Conservation (phyloP, 2,329 filamentous ascomycete genomes). For the Pseudonectria foliicola region DNA sequence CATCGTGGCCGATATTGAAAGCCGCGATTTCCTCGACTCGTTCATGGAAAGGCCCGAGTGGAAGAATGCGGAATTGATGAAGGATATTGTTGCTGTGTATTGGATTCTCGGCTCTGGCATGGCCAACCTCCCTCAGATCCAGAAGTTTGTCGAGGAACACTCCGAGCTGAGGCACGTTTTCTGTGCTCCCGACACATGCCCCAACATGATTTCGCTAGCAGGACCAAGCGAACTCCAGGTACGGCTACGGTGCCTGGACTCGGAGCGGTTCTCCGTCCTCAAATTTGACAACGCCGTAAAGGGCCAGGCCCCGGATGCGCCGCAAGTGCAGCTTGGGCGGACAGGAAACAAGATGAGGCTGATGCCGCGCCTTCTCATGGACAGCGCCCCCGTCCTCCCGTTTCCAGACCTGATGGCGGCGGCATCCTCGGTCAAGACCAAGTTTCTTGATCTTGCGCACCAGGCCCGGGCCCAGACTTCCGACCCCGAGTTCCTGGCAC, state of each 20-base stretch:
- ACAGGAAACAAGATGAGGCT: slow-evolving; percentile 39
- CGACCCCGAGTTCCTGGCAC: slow-evolving; percentile 38
- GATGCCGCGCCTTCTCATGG: slow-evolving; percentile 39
- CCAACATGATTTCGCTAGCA: slow-evolving; percentile 67
- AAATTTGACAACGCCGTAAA: slow-evolving; percentile 49
- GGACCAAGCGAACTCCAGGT: slow-evolving; percentile 60
- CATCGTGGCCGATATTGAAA: slow-evolving; percentile 73
- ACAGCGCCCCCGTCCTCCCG: slow-evolving; percentile 39
- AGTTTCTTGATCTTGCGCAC: slow-evolving; percentile 47
- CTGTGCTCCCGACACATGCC: slow-evolving; percentile 64
- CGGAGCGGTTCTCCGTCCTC: slow-evolving; percentile 64
- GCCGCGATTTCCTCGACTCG: slow-evolving; percentile 59
- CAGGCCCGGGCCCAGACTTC: slow-evolving; percentile 35
- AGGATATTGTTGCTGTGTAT: slow-evolving; percentile 59
- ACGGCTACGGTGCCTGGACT: slow-evolving; percentile 65
- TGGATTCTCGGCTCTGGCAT: slow-evolving; percentile 76
- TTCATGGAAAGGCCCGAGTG: slow-evolving; percentile 69
- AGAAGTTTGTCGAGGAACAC: slow-evolving; percentile 61
- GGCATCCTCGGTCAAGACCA: slow-evolving; percentile 28
- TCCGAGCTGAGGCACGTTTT: slow-evolving; percentile 64
- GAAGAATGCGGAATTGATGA: slow-evolving; percentile 56
- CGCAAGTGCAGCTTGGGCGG: slow-evolving; percentile 32
- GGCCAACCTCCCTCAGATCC: slow-evolving; percentile 52
- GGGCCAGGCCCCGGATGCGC: slow-evolving; percentile 14
- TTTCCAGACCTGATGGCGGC: slow-evolving; percentile 41